Base-by-base conservation (phyloP, 352 stramenopile species). In the Pythium coloratum region DNA sequence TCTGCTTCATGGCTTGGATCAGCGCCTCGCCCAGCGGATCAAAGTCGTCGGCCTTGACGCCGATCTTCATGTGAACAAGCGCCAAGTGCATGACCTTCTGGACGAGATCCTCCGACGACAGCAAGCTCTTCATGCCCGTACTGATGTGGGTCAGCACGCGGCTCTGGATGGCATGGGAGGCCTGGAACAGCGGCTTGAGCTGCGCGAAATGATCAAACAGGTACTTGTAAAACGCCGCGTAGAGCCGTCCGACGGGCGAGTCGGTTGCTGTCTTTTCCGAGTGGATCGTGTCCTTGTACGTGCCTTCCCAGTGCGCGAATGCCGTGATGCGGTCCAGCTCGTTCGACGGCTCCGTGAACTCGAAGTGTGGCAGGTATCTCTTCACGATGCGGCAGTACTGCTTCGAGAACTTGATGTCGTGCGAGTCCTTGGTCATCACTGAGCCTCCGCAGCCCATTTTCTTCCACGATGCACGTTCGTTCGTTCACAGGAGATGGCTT, bases 251-350 rank as follows among this genome's bases (percentile, higher is more conserved):
- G 44, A 90, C 85, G 32, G 74, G 67, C 30, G 80, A 84, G 38
- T 70, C 71, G 13, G 75, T 75, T n/a, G 71, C 76, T 3, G 66
- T 68, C 59, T 76, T 71, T n/a, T 87, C 78, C 36, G 76, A 84
- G 62, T 88, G 73, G 59, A 90, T 90, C 55, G 83, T 88, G 59
- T 90, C 82, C 54, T 86, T 86, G 72, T 78, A 90, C 10, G 82
- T 76, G 32, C 72, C 72, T 53, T 90, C 82, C 82, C 82, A 90
- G 69, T 90, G 78, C 24, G 69, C 58, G 42, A 90, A 90, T 18
- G 82, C 82, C 36, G 72, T 63, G 55, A 88, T 47, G 1, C 79
- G 74, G 53, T 90, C 82, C 0, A 79, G 60, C 28, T 84, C 69
- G 55, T 80, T 82, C 10, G 78, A 86, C 13, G 75, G 75, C 57